Evolutionary conservation across 768 basidiomycete genomes (phyloP), one percentile per base, ranked within the genome.

Genomic region (Hortiboletus campestris): DNA sequence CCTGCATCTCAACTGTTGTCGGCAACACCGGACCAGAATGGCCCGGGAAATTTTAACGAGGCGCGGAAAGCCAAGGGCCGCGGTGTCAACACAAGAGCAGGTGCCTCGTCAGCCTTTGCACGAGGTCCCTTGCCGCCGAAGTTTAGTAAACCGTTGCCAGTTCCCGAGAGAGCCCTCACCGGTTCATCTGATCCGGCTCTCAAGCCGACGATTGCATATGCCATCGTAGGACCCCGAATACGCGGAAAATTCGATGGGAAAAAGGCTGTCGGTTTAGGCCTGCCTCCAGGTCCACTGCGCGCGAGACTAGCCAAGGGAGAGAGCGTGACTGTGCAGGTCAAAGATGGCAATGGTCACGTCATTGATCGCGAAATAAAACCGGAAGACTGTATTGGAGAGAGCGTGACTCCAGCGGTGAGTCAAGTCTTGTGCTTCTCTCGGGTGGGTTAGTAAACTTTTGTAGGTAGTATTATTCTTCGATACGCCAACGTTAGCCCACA

Each of bases 221-320:
- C 83, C 16, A 53, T 83, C 41, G 73, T 82, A 40, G 83, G 83
- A 0, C 82, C 83, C 4, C 76, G 74, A 14, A 69, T 77, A 39
- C 80, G 83, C 1, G 83, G 83, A 10, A 91, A 89, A 69, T 96
- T 98, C 65, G 80, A 94, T 57, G 84, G 71, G 0, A 68, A 74
- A 57, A 84, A 82, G 58, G 90, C 94, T 0, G 64, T 75, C 10
- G 80, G 74, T 42, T 75, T 94, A 2, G 85, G 87, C 6, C 72
- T 98, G 2, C 80, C 81, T 4, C 65, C 67, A 2, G 88, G 90
- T 0, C 79, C 79, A 6, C 53, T 83, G 11, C 78, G 90, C n/a
- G 79, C 76, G 1, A 72, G 68, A 49, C 72, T 96, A n/a, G 79
- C 84, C 5, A 79, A 69, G 49, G 94, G 94, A 10, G 75, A 87